Base-by-base conservation (phyloP, 768 basidiomycete species). In the Saitozyma podzolica region DNA sequence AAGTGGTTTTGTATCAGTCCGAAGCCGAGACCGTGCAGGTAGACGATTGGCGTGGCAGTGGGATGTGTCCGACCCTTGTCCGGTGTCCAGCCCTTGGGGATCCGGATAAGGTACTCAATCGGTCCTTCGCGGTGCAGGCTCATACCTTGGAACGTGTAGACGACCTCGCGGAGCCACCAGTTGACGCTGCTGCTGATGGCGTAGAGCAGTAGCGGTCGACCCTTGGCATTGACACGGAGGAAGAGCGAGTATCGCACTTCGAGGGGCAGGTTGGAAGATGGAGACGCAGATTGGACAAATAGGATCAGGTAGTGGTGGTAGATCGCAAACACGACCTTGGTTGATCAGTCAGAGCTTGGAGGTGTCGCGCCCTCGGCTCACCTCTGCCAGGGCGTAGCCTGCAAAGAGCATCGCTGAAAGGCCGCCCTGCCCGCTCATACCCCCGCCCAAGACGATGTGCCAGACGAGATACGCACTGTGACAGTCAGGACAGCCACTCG, bases 21-120 rank as follows among this genome's bases (percentile, higher is more conserved):
- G 54, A 94, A 83, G 10, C 93, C 93, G 1, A 98, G 85, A 2
- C 94, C 94, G 72, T 96, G 92, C 42, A 92, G 77, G 74, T 94
- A 91, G n/a, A 96, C 84, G 45, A 94, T 78, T 0, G 93, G 93
- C 48, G 73, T 64, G 11, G 67, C 62, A 40, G 73, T 70, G 9
- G 72, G 54, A 9, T 67, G 53, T 5, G 85, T 84, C 39, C 83
- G 83, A 20, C 85, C 87, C 42, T 73, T 82, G 14, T 77, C 75
- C 3, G 85, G 78, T 50, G 86, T 82, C 90, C 91, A 93, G 13
- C 82, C 77, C 10, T 80, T 70, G 2, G 93, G 92, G 43, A 87
- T 81, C 48, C 89, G 86, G 17, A 92, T 76, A 19, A 92, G 82
- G 75, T 92, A 93, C 86, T 92, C 89, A 17, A 93, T 80, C 40